Base-by-base conservation (phyloP, 352 stramenopile species). In the Phytophthora brassicae region DNA sequence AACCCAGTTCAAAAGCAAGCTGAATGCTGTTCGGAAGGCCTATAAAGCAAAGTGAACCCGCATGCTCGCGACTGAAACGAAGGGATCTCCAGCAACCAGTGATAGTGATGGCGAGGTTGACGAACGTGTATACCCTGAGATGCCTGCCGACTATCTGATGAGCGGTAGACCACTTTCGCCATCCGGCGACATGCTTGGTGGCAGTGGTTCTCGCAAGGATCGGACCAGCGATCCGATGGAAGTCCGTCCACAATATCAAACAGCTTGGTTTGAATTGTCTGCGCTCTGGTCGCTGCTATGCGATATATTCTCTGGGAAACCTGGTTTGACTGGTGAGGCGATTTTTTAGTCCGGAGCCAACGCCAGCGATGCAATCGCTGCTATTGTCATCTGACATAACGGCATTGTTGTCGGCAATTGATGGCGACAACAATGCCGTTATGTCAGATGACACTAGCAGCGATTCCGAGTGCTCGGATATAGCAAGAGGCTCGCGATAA, bases 401-500 rank as follows among this genome's bases (percentile, higher is more conserved):
- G n/a, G n/a, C n/a, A n/a, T n/a, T n/a, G n/a, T n/a, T n/a, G n/a
- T n/a, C n/a, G n/a, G n/a, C n/a, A n/a, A 38, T 6, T 38, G 31
- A 38, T 38, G 4, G 8, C 7, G 12, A 38, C 28, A 11, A 35
- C 11, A 35, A 11, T 35, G 28, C 6, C 6, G 28, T 11, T 16
- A 3, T n/a, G 4, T 12, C 7, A 6, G 12, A 38, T 38, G 31
- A 38, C 26, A 8, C 8, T 6, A 4, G 3, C 7, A 38, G 31
- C 16, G 31, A 38, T 3, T 38, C 12, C 3, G 31, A 38, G 3
- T 17, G 31, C 20, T 58, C 51, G 0, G 26, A 42, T 22, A 42
- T 24, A 3, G 24, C 36, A n/a, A 58, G 39, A 58, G 17, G 36
- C 24, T 22, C 39, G 51, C 19, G 39, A 28, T 43, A 49, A 33